Evolutionary conservation across 1,284 basidiomycete species (phyloP).

Genomic region (Fistulina hepatica): DNA sequence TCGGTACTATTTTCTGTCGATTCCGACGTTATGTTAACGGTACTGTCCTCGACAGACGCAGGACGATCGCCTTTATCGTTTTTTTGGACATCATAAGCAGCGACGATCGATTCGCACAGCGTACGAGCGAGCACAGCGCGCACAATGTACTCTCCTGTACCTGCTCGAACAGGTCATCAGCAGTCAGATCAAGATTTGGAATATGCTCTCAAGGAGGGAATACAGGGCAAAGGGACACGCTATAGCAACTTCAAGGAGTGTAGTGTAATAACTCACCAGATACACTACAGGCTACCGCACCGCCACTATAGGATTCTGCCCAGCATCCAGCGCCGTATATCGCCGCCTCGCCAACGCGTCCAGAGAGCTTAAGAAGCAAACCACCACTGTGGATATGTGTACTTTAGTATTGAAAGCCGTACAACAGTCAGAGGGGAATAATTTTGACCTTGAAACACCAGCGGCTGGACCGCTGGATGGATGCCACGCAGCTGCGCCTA

Average conservation of each 20-base stretch:
- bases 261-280: slow-evolving; percentile 32
- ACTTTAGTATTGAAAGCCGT: slow-evolving; percentile 3
- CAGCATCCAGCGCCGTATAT: slow-evolving; percentile 29
- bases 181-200: slow-evolving; percentile 1
- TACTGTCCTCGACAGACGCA: too few species aligned
- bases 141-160: slow-evolving; percentile 33
- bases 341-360: slow-evolving; percentile 53
- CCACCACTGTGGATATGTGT: slow-evolving; percentile 42
- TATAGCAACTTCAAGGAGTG: too few species aligned
- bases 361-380: slow-evolving; percentile 56
- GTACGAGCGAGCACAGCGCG: slow-evolving; percentile 26
- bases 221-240: not conserved
- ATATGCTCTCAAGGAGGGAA: not conserved
- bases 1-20: too few species aligned
- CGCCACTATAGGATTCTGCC: slow-evolving; percentile 17
- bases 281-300: slow-evolving; percentile 29
- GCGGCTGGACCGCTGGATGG: slow-evolving; percentile 38
- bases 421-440: slow-evolving; percentile 4
- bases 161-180: slow-evolving; percentile 14
- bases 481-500: slow-evolving; percentile 55
- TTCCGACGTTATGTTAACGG: too few species aligned
- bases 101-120: slow-evolving; percentile 22
- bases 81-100: slow-evolving; percentile 25
- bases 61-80: too few species aligned
- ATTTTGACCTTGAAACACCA: slow-evolving; percentile 60